Base-by-base conservation (phyloP, 257 asterid species). In the Nicotiana tabacum region DNA sequence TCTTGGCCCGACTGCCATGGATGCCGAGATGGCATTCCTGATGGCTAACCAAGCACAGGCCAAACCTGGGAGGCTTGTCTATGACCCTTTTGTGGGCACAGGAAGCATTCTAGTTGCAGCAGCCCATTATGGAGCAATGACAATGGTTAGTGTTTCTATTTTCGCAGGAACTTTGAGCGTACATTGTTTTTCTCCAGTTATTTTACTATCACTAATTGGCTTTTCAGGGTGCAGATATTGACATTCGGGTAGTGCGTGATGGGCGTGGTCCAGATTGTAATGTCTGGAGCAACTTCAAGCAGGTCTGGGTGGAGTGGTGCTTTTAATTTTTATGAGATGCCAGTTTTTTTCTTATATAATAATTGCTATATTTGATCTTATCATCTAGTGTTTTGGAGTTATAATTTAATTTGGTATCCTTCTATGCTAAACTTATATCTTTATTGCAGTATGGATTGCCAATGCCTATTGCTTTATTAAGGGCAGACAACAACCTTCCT, bases 1-100 rank as follows among this genome's bases (percentile, higher is more conserved):
- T 87, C 98, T 96, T 64, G 99, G 99, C 17, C 99, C 99, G 9
- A 96, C 99, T 12, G 99, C 99, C 86, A 94, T 96, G 98, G 99
- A 96, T 89, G 99, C 99, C 56, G 99, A 96, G 89, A 96, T 96
- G 91, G 99, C 99, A 27, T 96, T 96, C 86, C 91, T 96, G 92
- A 96, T 96, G 99, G 98, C 98, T 72, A 96, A 96, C 84, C 98
- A 92, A 88, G 99, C 99, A 1, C 99, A 93, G 81, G 94, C 89
- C 83, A 91, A 88, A 87, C 89, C 92, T 8, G 99, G 99, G 80
- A 93, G 90, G 84, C 93, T 96, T 82, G 96, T 94, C 18, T 96
- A 89, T 87, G 99, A 96, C 84, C 99, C 99, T 80, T 96, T 96
- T 93, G 99, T 96, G 84, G 99, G 99, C 78, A 96, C 99, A 8